phyloP scores from a whole-genome alignment of 441 rosid species.

The Populus hybrid region DNA sequence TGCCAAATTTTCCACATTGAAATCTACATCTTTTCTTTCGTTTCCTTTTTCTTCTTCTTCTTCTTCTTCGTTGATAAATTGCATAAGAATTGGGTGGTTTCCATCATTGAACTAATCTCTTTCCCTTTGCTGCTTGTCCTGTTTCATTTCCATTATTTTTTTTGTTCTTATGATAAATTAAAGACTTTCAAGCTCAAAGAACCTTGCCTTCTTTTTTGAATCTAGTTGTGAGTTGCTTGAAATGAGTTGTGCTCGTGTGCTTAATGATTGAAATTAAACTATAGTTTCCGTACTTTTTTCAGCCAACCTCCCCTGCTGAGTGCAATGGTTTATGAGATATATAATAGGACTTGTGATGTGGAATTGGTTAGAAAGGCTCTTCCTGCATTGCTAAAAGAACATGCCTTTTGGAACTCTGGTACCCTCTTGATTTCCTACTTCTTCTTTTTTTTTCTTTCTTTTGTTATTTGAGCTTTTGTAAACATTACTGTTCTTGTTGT shows the following conservation, averaged over 20 bases:
- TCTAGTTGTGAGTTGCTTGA: neutral
- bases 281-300: conserved; percentile 6
- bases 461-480: too few relatives aligned
- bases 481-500: neutral
- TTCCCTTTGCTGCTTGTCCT: neutral
- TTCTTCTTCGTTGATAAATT: neutral
- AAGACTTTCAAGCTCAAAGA: neutral
- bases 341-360: conserved; percentile 52
- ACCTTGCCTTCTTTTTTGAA: neutral
- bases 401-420: conserved; percentile 85
- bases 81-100: neutral
- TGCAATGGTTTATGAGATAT: conserved; percentile 74
- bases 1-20: neutral
- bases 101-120: neutral
- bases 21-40: neutral
- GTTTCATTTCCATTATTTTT: conserved; percentile 3
- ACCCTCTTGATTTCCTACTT: conserved; percentile 5
- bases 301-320: conserved; percentile 92
- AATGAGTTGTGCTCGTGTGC: neutral
- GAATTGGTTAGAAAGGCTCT: conserved; percentile 53
- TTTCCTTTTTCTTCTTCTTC: neutral
- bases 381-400: conserved; percentile 68
- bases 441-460: neutral
- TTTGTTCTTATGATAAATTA: too few relatives aligned
- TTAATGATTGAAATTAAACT: neutral